A percentile compares a stretch with the other conserved stretches of the same genome.
Conservation (phyloP, 345 rosid genomes). For the Acer campestre region DNA sequence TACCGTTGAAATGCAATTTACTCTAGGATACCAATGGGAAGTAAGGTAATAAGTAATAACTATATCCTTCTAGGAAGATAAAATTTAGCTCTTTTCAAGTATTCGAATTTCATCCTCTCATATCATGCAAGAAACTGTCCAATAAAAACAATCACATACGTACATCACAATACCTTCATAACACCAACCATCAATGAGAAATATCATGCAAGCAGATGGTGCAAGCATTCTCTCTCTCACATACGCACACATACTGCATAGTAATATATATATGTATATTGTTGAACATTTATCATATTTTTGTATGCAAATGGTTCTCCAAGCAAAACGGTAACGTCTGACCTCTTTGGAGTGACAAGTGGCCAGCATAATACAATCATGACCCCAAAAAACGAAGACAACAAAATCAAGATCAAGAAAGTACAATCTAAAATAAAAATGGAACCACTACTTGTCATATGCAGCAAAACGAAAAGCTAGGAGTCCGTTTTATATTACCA, state of each 20-base stretch:
- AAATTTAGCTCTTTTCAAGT: background rate
- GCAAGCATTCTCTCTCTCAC: background rate
- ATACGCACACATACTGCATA: background rate
- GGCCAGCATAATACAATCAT: background rate
- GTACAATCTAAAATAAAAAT: background rate
- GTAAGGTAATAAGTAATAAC: background rate
- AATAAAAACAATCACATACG: background rate
- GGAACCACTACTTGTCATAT: background rate
- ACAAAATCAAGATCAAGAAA: background rate
- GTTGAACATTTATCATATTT: background rate
- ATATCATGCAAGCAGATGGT: background rate
- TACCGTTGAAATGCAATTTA: too few species aligned
- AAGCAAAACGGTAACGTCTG: background rate
- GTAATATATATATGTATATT: background rate
- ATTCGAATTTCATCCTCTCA: slow-evolving; percentile 4
- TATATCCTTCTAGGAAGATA: background rate
- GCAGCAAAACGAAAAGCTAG: background rate
- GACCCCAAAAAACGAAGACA: background rate
- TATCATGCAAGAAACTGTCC: background rate
- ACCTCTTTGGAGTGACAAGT: background rate
- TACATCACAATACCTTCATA: background rate
- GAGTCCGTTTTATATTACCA: background rate
- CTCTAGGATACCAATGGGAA: too few species aligned
- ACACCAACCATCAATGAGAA: background rate
- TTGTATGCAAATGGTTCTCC: background rate